Conservation (phyloP, 306 rosid species). For the Fagus sylvatica region DNA sequence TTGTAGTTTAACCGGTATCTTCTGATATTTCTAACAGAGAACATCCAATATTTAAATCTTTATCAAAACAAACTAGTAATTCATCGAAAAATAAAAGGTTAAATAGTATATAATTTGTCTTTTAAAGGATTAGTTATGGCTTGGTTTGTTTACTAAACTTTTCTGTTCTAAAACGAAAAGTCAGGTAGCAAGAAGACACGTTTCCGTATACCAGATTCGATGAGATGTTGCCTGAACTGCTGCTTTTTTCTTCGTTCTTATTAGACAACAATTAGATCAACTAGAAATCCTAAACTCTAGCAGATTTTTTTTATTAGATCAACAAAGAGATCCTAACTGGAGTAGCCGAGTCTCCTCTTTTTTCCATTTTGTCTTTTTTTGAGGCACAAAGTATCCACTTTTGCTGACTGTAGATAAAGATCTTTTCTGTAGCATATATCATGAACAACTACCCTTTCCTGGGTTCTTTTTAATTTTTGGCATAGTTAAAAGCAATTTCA, state of each 20-base stretch:
- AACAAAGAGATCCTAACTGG: background rate
- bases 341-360: background rate
- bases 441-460: background rate
- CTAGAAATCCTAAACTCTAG: constrained; percentile 4
- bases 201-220: background rate
- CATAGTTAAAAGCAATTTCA: background rate
- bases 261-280: constrained; percentile 9
- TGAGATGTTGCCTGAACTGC: background rate
- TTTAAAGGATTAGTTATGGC: background rate
- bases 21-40: too few relatives aligned
- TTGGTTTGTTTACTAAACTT: background rate
- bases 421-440: background rate
- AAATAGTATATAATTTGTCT: too few relatives aligned
- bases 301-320: background rate
- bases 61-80: too few relatives aligned
- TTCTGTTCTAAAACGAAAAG: background rate
- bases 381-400: background rate
- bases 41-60: too few relatives aligned
- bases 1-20: too few relatives aligned
- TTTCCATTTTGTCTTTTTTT: background rate
- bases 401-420: background rate
- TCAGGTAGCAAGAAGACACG: background rate
- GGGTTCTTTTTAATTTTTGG: background rate
- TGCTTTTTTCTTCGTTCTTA: background rate
- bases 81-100: too few relatives aligned